Conservation (phyloP, 257 asterid genomes). For the Solanum dulcamara region DNA sequence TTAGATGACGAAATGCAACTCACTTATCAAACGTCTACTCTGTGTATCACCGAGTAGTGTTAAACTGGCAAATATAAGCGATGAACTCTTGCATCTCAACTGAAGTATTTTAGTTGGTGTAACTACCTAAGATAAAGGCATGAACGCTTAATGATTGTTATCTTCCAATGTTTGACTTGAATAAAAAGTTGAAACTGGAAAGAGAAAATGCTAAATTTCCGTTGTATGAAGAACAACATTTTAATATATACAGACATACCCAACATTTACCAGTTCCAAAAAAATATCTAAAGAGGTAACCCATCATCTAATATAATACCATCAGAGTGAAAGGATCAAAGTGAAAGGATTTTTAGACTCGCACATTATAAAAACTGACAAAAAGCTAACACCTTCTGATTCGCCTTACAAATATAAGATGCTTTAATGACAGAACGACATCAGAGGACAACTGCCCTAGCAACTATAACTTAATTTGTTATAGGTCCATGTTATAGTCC, state of each 20-base stretch:
- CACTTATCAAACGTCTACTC: not conserved
- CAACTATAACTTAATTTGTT: not conserved
- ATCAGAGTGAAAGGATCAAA: not conserved
- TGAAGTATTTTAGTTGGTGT: not conserved
- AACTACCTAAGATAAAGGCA: not conserved
- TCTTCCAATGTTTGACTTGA: not conserved
- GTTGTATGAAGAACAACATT: not conserved
- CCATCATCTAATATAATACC: not conserved
- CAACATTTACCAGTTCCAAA: not conserved
- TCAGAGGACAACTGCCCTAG: not conserved
- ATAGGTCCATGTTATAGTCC: not conserved
- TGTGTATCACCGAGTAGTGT: not conserved
- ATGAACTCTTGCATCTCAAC: not conserved
- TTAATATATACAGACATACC: not conserved
- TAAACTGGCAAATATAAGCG: not conserved
- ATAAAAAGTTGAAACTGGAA: not conserved
- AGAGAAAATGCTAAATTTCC: not conserved
- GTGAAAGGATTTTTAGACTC: not conserved
- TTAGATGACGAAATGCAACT: not conserved
- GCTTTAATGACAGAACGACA: not conserved
- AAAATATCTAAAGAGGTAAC: not conserved
- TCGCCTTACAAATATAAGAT: not conserved
- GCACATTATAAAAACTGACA: not conserved
- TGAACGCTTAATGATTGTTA: not conserved
- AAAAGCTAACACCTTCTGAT: not conserved